Base-by-base conservation (phyloP, 345 rosid genomes). In the Dimocarpus longan region DNA sequence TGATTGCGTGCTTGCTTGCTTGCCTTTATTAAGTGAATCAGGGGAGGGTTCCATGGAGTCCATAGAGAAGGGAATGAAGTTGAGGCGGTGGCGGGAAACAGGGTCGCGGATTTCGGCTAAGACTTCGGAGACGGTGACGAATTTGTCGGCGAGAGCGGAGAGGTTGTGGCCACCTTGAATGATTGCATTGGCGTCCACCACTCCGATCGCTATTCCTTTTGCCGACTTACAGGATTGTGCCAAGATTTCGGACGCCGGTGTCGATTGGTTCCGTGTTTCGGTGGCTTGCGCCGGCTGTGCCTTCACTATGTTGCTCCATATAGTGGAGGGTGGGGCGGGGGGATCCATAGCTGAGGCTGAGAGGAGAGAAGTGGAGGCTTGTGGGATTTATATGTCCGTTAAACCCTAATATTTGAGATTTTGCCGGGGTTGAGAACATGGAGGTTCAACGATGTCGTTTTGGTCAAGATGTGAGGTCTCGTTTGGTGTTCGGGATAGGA, bases 141-240 rank as follows among this genome's bases (percentile, higher is more conserved):
- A 91, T 80, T 83, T 86, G 37, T 96, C 97, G 37, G 99, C 92
- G 63, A 84, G 80, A 84, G 74, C 60, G 39, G 85, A 67, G 50
- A 96, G 93, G 81, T 72, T 90, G 6, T 91, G 92, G 0, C 88
- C 82, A 19, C 97, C 97, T 22, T 89, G 83, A 57, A 91, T 96
- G 76, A 96, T 77, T 52, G 98, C 99, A 84, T 96, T 96, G 32
- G 99, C 97, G 57, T 96, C 99, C 24, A 96, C 83, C 18, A 96
- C 92, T 2, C 98, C 98, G 44, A 90, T 63, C 1, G 94, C 85
- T 75, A 96, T 89, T 21, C 99, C 98, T 32, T 85, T 86, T 0
- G 89, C 73, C 72, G 98, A 96, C 83, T 89, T 87, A 89, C 97
- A 92, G 87, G 87, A 86, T 52, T 86, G 88, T 13, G 90, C 91